Evolutionary conservation across 495 filamentous ascomycete species (phyloP).

Genomic region (Melanomma pulvis-pyrius): DNA sequence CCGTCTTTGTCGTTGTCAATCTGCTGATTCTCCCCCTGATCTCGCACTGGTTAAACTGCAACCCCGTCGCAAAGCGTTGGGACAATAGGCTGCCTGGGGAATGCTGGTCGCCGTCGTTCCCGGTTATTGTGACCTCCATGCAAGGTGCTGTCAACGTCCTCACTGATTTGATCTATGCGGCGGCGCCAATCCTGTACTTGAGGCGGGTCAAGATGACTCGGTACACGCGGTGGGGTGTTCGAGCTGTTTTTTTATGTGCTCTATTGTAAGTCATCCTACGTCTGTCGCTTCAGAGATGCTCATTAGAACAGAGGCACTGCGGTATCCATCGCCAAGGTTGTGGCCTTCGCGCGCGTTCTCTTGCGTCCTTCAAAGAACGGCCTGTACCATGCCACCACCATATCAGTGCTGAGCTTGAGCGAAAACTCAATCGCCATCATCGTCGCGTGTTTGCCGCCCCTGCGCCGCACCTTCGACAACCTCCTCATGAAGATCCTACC

Average conservation of each 20-base stretch:
- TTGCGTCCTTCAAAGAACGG: neutral
- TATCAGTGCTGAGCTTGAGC: neutral
- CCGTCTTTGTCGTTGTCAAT: neutral
- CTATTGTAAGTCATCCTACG: neutral
- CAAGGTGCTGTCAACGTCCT: neutral
- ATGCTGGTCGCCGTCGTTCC: neutral
- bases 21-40: neutral
- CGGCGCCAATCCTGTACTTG: conserved; percentile 1
- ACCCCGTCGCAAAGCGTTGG: neutral
- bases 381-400: neutral
- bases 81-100: neutral
- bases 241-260: neutral
- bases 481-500: conserved; percentile 1
- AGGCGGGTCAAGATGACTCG: neutral
- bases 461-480: conserved; percentile 3
- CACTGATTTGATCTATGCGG: neutral
- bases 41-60: neutral
- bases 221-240: conserved; percentile 1
- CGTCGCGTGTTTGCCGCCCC: neutral
- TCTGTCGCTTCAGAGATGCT: neutral
- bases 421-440: conserved; percentile 5
- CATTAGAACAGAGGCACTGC: neutral
- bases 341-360: neutral
- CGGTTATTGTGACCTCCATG: neutral
- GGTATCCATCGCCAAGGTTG: neutral